Percentiles rank a stretch among this genome's conserved stretches.
Evolutionary conservation across 768 basidiomycete species (phyloP).

Genomic region (Ramaria sp.): DNA sequence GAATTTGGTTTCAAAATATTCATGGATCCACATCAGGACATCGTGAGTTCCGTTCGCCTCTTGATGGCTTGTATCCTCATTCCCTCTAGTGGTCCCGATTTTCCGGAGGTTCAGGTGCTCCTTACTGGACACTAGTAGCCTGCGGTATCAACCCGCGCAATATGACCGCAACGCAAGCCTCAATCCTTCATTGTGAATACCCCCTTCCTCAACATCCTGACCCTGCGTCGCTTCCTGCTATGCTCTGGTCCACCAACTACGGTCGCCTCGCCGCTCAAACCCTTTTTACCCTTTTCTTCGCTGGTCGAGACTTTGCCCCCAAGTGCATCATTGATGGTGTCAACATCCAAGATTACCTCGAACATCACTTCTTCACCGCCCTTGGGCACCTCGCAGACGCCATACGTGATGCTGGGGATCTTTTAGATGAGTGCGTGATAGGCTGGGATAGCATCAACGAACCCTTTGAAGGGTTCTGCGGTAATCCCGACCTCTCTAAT

Average conservation of each 20-base stretch:
- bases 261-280: conserved; percentile 81
- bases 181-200: conserved; percentile 86
- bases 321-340: conserved; percentile 83
- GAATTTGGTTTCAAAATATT: conserved; percentile 85
- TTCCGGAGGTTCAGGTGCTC: conserved; percentile 89
- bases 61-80: not conserved
- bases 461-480: conserved; percentile 76
- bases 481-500: conserved; percentile 53
- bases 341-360: conserved; percentile 87
- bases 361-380: conserved; percentile 65
- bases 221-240: conserved; percentile 72
- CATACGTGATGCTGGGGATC: conserved; percentile 60
- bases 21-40: conserved; percentile 95
- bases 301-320: conserved; percentile 81
- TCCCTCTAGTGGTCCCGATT: conserved; percentile 80
- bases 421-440: conserved; percentile 81
- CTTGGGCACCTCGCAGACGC: conserved; percentile 67
- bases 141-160: conserved; percentile 84
- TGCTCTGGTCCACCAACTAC: conserved; percentile 98
- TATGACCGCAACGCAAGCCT: conserved; percentile 76
- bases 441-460: conserved; percentile 98
- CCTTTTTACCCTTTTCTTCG: conserved; percentile 91
- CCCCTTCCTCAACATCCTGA: conserved; percentile 48
- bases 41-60: conserved; percentile 41
- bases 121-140: conserved; percentile 85